Percentiles rank a stretch among this genome's conserved stretches.
phyloP scores from a whole-genome alignment of 176 grass and related monocot genomes.

The Cocos nucifera region DNA sequence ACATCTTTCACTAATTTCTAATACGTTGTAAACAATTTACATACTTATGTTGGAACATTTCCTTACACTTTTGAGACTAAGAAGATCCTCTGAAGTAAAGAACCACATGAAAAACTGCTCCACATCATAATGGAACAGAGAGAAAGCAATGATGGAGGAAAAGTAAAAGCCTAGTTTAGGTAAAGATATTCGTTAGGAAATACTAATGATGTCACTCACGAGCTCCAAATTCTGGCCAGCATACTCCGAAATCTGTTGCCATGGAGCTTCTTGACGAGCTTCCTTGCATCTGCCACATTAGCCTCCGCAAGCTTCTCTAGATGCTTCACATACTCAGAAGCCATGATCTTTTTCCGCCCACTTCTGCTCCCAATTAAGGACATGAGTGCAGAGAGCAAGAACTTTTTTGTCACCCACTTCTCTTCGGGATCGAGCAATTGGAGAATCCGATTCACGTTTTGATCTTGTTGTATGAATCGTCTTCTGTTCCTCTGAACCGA shows the following conservation, averaged over 20 bases:
- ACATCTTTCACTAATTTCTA: too few relatives aligned
- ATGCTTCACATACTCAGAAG: slow-evolving; percentile 56
- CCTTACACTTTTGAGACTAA: too few relatives aligned
- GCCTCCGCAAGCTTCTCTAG: slow-evolving; percentile 65
- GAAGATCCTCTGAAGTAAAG: too few relatives aligned
- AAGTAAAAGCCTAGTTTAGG: neutral
- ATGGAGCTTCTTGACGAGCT: slow-evolving; percentile 73
- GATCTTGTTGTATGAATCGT: slow-evolving; percentile 57
- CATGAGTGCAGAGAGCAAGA: slow-evolving; percentile 56
- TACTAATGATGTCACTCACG: slow-evolving; percentile 13
- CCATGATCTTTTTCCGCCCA: slow-evolving; percentile 64
- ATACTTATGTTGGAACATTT: too few relatives aligned
- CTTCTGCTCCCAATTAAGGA: slow-evolving; percentile 48
- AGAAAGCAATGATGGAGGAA: slow-evolving; percentile 1
- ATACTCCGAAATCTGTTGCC: slow-evolving; percentile 64
- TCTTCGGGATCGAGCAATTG: slow-evolving; percentile 44
- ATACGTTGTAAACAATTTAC: too few relatives aligned
- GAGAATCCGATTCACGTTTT: slow-evolving; percentile 48
- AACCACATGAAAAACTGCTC: neutral
- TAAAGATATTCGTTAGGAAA: slow-evolving; percentile 30
- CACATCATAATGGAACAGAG: neutral
- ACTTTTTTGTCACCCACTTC: slow-evolving; percentile 45
- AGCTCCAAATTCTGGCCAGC: slow-evolving; percentile 77
- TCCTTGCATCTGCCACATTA: slow-evolving; percentile 59
- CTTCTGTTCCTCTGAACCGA: slow-evolving; percentile 62